These are phyloP conservation scores for Corniculantispora saksenae DNA, from an alignment of 2,329 filamentous ascomycete species.

Conservation along the genomic window DNA sequence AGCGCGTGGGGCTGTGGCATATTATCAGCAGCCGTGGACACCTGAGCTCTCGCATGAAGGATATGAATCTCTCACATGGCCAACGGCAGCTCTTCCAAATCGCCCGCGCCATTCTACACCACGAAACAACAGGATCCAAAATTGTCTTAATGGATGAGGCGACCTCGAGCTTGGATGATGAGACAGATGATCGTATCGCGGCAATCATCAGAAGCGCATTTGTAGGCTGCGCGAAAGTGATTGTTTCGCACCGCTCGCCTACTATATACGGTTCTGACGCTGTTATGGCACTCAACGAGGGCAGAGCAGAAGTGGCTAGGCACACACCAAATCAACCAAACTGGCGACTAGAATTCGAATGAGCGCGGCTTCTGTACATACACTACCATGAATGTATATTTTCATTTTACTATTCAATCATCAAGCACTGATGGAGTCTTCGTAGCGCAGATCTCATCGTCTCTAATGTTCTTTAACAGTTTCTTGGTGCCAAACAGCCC, in stretches of 20 bases:
- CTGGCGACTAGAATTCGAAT: neutral
- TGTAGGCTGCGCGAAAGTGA: neutral
- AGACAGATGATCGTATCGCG: neutral
- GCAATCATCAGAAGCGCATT: neutral
- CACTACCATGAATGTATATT: too few relatives aligned
- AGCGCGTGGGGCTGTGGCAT: constrained; percentile 6
- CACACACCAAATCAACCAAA: neutral
- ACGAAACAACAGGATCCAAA: neutral
- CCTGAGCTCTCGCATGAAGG: neutral
- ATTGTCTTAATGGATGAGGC: constrained; percentile 13
- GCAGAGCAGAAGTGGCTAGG: neutral
- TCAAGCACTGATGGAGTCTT: too few relatives aligned
- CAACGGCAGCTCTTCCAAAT: constrained; percentile 12
- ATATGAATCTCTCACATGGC: neutral
- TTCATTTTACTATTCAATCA: too few relatives aligned
- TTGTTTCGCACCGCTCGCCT: neutral
- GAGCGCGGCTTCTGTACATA: too few relatives aligned
- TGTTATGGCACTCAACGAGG: neutral
- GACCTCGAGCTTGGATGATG: neutral
- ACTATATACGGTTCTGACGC: neutral
- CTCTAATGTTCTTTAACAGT: too few relatives aligned
- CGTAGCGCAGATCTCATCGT: too few relatives aligned
- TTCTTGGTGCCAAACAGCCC: too few relatives aligned
- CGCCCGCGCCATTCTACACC: constrained; percentile 7
- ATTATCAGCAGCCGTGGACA: neutral